Base-by-base conservation (phyloP, 495 filamentous ascomycete species). In the Aspergillus hancockii region DNA sequence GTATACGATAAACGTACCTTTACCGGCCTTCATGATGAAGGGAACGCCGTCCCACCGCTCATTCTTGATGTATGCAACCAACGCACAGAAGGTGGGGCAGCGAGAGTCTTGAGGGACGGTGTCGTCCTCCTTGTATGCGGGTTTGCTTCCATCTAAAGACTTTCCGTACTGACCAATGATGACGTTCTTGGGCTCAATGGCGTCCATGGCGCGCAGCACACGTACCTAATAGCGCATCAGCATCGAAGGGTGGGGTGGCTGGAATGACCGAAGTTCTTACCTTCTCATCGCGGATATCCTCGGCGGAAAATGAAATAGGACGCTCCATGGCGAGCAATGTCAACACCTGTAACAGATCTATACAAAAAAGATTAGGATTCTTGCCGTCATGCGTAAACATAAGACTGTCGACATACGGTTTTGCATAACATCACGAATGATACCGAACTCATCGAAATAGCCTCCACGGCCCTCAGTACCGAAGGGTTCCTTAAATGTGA, bases 371-470 rank as follows among this genome's bases (percentile, higher is more conserved):
- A 55, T 76, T 30, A 80, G 71, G 18, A 62, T 55, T 13, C 14
- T 49, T 46, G 23, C 23, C 7, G 21, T 8, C 52, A 30, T 7
- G 22, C 8, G 31, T n/a, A 12, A n/a, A n/a, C 10, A 53, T 34
- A 19, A 9, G 8, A 13, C 1, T 9, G 13, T 43, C 19, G 46
- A 73, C 80, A 60, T 71, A 85, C 82, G 91, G 80, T 95, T 95
- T 72, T 95, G 91, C 91, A 95, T 95, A 63, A 99, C 95, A 79
- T 99, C 95, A 73, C 95, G 92, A 68, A 99, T 93, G 71, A 99
- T 99, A 64, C 95, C 95, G 68, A 99, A 99, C 76, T 99, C 95
- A 68, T 99, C 95, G 71, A 99, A 99, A 79, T 99, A 99, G 53
- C 95, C 95, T 52, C 95, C 95, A 72, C 95, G 90, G 31, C 95